Base-by-base conservation (phyloP, 2,329 filamentous ascomycete genomes). In the Chaetomiaceae sp. region DNA sequence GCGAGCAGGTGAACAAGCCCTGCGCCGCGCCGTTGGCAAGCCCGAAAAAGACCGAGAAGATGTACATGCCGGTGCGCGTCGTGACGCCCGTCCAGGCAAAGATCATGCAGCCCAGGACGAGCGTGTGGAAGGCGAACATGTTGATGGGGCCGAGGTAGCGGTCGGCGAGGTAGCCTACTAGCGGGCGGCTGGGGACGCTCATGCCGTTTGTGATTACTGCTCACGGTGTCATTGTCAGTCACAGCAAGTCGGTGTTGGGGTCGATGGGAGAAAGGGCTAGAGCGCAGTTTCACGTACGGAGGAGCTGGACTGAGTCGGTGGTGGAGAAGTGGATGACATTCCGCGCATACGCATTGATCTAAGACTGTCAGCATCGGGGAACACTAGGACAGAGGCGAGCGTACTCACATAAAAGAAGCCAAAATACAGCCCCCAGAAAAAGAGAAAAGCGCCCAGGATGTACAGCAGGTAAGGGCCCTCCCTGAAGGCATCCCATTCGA, bases 91-190 rank as follows among this genome's bases (percentile, higher is more conserved):
- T 73, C 83, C 83, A 87, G 22, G 72, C 74, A 53, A 75, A 80
- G 22, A 79, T 64, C 14, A 82, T 64, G 0, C 79, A 67, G 0
- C 74, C 72, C 0, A 75, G 72, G 2, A 78, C 57, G 14, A 81
- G 69, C 0, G 73, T 73, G 48, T 75, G 72, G 0, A 80, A 74
- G 14, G 82, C 74, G 17, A 82, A 74, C 0, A 75, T 73, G 57
- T 83, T 84, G 27, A 84, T 70, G 0, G 80, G 73, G 0, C 82
- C 83, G 8, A 75, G 64, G 22, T 69, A 72, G 0, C 64, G 72
- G 60, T 85, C 81, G 0, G 81, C 81, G 2, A 85, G 66, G 53
- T 72, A 77, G 2, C 76, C 78, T 0, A 79, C 77, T 1, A 85
- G 53, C 4, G 83, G 67, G 0, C 83, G 76, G 6, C 77, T 79